Evolutionary conservation across 495 filamentous ascomycete genomes (phyloP), one percentile per base, ranked within the genome.

Genomic region (Xylaria castorea): DNA sequence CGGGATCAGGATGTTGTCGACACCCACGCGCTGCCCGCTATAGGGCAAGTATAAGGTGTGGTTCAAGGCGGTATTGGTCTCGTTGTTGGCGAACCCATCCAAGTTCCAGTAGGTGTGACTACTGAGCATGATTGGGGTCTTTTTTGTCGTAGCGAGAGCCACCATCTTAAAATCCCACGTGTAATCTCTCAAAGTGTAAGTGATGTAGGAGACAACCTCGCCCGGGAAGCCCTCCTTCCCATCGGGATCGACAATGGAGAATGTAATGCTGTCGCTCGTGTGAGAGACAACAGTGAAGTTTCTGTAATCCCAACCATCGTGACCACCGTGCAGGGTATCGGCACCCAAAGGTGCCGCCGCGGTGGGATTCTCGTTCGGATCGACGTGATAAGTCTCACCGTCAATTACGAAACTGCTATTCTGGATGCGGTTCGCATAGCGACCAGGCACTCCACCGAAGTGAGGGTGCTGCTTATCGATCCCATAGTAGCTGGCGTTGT

Each of bases 361-460:
- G 1, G 86, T 87, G 22, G 83, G 82, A 66, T 96, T 89, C 77
- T 97, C 93, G 80, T 95, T 96, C 44, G 90, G 58, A 3, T 85
- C 79, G 55, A 93, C 83, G 71, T 94, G 86, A 76, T 91, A 95
- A 0, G 80, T 84, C 18, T 74, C 74, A 30, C 89, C 91, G 64
- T 93, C 91, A 71, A 95, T 87, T 71, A 85, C 86, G 77, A 96
- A 97, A 11, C 89, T 92, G 73, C 89, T 90, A 80, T 96, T 96
- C 85, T 92, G 93, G 82, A 96, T 97, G 42, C 92, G 90, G 81
- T 97, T 95, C 53, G 92, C 93, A 76, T 95, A 95, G 22, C 93
- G 91, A 46, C 93, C 93, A 6, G 90, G 91, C n/a, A 93, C 87
- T 8, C 90, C 85, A 53, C 93, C 92, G 71, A 93, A 91, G 84